Conservation (phyloP, 1,284 basidiomycete species). For the Moesziomyces sp. region DNA sequence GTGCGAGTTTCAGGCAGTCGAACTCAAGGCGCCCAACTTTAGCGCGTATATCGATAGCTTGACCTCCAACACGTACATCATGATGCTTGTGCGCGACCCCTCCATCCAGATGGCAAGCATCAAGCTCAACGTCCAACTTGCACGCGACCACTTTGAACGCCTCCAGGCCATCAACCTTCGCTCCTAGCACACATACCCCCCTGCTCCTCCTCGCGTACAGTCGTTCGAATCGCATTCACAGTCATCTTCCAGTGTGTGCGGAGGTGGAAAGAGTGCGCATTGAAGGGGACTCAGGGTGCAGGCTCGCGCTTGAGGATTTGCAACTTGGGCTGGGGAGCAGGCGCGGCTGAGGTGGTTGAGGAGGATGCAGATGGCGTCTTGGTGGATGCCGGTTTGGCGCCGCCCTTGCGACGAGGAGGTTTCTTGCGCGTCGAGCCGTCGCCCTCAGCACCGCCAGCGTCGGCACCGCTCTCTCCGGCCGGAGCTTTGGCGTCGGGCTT, state of each 20-base stretch:
- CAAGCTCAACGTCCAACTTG: conserved; percentile 83
- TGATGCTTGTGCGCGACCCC: conserved; percentile 87
- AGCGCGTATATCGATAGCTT: conserved; percentile 93
- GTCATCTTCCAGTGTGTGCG: neutral
- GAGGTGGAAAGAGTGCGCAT: neutral
- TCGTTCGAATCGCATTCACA: neutral
- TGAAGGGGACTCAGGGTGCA: neutral
- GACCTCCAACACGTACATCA: conserved; percentile 92
- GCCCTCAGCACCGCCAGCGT: conserved; percentile 1
- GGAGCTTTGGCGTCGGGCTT: conserved; percentile 5
- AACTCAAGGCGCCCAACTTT: conserved; percentile 71
- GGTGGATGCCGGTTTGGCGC: conserved; percentile 1
- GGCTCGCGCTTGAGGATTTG: conserved; percentile 34
- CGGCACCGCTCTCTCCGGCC: neutral
- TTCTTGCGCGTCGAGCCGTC: neutral
- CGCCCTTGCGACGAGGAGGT: conserved; percentile 1
- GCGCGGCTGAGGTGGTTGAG: neutral
- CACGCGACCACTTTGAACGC: conserved; percentile 79
- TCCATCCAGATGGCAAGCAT: conserved; percentile 85
- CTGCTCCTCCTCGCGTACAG: neutral
- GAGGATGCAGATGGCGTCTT: neutral
- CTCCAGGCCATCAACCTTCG: conserved; percentile 59
- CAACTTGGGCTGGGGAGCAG: conserved; percentile 11
- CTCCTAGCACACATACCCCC: conserved; percentile 15
- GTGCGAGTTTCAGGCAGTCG: conserved; percentile 62